A percentile compares a stretch with the other conserved stretches of the same genome.
These are phyloP conservation scores for Dothidotthia symphoricarpi DNA, from an alignment of 2,329 filamentous ascomycete species.

Conservation along the genomic window DNA sequence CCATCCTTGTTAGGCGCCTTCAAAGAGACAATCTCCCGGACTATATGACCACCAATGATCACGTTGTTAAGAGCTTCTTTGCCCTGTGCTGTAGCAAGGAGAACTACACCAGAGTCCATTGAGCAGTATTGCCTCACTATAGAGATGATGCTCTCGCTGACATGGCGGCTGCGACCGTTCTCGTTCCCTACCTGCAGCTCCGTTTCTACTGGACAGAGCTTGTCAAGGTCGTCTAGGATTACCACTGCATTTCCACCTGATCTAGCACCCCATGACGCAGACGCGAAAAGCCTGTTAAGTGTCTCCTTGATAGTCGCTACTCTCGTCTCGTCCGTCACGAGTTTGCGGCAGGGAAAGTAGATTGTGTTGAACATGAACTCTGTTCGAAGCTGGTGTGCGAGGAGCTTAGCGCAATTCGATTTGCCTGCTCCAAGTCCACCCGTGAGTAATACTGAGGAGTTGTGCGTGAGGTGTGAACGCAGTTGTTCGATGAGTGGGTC, in stretches of 20 bases:
- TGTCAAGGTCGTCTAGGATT: conserved; percentile 89
- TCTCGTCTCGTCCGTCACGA: conserved; percentile 87
- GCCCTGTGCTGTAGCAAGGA: conserved; percentile 86
- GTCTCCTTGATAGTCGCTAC: conserved; percentile 90
- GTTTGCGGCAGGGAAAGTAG: conserved; percentile 81
- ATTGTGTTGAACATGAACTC: conserved; percentile 76
- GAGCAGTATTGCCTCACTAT: conserved; percentile 83
- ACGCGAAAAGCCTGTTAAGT: conserved; percentile 78
- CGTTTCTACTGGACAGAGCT: conserved; percentile 87
- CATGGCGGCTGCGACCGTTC: conserved; percentile 86
- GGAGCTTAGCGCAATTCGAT: conserved; percentile 71
- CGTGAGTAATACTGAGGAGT: conserved; percentile 85
- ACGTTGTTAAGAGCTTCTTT: conserved; percentile 92
- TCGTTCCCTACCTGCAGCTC: conserved; percentile 92
- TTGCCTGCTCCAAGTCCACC: conserved; percentile 91
- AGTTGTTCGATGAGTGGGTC: conserved; percentile 72
- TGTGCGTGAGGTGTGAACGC: conserved; percentile 72
- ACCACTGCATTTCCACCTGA: conserved; percentile 81
- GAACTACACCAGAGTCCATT: conserved; percentile 73
- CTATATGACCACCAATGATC: conserved; percentile 85
- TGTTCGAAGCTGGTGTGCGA: conserved; percentile 70
- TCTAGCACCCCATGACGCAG: conserved; percentile 85
- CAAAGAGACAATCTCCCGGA: conserved; percentile 83
- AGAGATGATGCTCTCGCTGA: conserved; percentile 83
- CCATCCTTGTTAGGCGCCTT: conserved; percentile 93